Evolutionary conservation across 2,329 filamentous ascomycete species (phyloP), one percentile per base, ranked within the genome.

Genomic region (Aspergillus ochraceoroseus): DNA sequence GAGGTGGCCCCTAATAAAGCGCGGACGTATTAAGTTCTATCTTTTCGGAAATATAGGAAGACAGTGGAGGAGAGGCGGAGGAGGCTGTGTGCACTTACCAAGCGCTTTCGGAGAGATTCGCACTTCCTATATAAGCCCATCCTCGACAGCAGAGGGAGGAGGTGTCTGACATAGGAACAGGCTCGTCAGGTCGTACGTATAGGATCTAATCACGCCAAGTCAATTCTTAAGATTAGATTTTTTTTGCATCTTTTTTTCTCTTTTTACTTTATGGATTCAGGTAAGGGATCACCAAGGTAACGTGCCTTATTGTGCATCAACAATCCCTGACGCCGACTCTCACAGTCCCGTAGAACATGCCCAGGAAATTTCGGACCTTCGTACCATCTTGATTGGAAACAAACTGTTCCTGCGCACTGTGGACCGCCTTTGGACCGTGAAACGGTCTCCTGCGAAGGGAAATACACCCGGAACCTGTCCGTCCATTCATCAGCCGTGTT

Each of bases 51-150:
- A 20, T 14, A 32, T n/a, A 6, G 29, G 11, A 32, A 23, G 6
- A 19, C 27, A 0, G 8, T 5, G 5, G 33, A 32, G 19, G 15
- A 5, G 5, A 8, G 32, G 19, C 17, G 17, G 9, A 22, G n/a
- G 9, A 32, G 5, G 15, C 14, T 8, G 20, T n/a, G 9, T 29
- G 5, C 14, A 70, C 79, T 71, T 67, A 87, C 85, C 92, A 98
- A 19, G 92, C 92, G 60, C 85, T 89, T 64, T 95, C 88, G 0
- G 88, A 94, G 18, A 95, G 67, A 65, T 98, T 98, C 5, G 87
- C 87, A 54, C 87, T 94, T 11, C 92, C 92, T 25, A 95, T 68
- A 58, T 96, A 96, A 2, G 77, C 83, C 83, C 87, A 96, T 3
- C 80, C 80, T 27, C 67, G 62, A 15, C 67, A 67, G 30, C 45